These are phyloP conservation scores for Aspergillus fumigatus DNA, from an alignment of 2,329 filamentous ascomycete species.

Conservation along the genomic window DNA sequence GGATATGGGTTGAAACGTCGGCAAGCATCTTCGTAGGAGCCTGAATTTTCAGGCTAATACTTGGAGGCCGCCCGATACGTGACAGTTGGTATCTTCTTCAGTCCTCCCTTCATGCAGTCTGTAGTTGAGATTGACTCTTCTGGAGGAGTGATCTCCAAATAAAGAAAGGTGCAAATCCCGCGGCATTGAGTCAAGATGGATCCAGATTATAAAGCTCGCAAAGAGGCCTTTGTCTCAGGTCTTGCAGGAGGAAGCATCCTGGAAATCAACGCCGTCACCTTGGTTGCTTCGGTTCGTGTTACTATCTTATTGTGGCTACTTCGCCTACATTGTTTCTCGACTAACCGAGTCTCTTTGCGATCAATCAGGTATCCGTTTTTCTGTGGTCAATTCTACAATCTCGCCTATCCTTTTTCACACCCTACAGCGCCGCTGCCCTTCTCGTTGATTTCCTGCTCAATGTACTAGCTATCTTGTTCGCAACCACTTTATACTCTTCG, in stretches of 20 bases:
- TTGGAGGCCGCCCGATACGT: background rate
- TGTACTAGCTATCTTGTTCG: conserved; percentile 73
- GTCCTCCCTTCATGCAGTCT: background rate
- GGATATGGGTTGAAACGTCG: too few relatives aligned
- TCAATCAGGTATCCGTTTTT: conserved; percentile 67
- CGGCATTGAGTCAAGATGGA: conserved; percentile 25
- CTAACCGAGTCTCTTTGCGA: background rate
- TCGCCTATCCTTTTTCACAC: conserved; percentile 76
- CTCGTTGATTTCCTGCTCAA: conserved; percentile 84
- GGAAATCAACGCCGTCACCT: conserved; percentile 83
- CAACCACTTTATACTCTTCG: conserved; percentile 77
- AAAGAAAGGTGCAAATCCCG: background rate
- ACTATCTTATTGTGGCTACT: background rate
- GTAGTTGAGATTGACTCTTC: background rate
- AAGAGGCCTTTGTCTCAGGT: conserved; percentile 94
- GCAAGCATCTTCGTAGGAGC: background rate
- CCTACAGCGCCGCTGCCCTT: conserved; percentile 64
- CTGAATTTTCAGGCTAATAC: background rate
- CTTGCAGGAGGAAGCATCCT: conserved; percentile 74
- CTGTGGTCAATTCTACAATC: conserved; percentile 88
- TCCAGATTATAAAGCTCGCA: conserved; percentile 76
- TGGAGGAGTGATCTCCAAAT: background rate
- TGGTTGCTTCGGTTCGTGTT: conserved; percentile 71
- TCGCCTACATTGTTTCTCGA: conserved; percentile 5
- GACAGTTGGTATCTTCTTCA: background rate